These are phyloP conservation scores for Agrocybe praecox DNA, from an alignment of 768 basidiomycete species.

Conservation along the genomic window DNA sequence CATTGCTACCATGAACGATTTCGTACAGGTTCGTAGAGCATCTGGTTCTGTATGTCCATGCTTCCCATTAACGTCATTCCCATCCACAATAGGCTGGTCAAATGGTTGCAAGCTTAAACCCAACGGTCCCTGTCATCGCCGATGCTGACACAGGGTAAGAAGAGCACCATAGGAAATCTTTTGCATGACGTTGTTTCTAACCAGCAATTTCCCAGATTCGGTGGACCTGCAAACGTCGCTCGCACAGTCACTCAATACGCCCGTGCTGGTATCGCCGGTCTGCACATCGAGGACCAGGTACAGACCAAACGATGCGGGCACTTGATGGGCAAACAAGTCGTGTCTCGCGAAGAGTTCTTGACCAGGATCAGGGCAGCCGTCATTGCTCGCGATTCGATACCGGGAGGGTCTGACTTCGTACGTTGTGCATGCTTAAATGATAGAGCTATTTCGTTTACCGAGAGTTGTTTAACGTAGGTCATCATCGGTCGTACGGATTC, in stretches of 20 bases:
- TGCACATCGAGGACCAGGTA: slow-evolving; percentile 84
- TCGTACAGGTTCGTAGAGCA: slow-evolving; percentile 51
- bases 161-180: neutral
- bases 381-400: slow-evolving; percentile 74
- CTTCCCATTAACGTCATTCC: slow-evolving; percentile 1
- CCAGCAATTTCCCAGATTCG: slow-evolving; percentile 40
- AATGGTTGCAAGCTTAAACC: slow-evolving; percentile 69
- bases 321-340: slow-evolving; percentile 79
- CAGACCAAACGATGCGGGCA: slow-evolving; percentile 85
- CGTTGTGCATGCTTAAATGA: slow-evolving; percentile 12
- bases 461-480: slow-evolving; percentile 40
- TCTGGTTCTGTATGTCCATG: neutral
- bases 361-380: slow-evolving; percentile 84
- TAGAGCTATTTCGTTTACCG: neutral
- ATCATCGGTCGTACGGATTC: slow-evolving; percentile 81
- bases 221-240: slow-evolving; percentile 73
- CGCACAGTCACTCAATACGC: slow-evolving; percentile 76
- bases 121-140: slow-evolving; percentile 69
- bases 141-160: slow-evolving; percentile 76
- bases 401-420: slow-evolving; percentile 76
- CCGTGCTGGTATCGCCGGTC: slow-evolving; percentile 68
- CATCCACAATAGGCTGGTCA: slow-evolving; percentile 49
- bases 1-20: slow-evolving; percentile 79
- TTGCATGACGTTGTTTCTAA: neutral
- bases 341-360: slow-evolving; percentile 76